Evolutionary conservation across 176 grass and related monocot species (phyloP), one percentile per base, ranked within the genome.

Genomic region (Coix lacrymajobi): DNA sequence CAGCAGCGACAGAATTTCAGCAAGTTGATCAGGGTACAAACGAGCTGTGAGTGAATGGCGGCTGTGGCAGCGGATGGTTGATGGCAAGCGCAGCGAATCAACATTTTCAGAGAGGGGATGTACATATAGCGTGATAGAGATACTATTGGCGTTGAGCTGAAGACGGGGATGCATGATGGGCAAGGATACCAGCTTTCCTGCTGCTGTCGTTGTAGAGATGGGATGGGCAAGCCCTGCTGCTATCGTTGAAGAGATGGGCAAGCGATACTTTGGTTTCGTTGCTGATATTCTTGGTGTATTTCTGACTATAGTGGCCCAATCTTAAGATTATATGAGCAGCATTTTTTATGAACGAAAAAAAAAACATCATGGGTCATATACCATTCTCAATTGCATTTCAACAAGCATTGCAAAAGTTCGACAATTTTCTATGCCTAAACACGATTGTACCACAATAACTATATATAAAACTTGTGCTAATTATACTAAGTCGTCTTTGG

Each of bases 61-160:
- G 82, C 70, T 22, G 52, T 20, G 15, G 29, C 54, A 9, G 60
- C 60, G 54, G 34, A 58, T 17, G 45, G 62, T 62, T 71, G 9
- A 87, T 38, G 69, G 8, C 44, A 66, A 32, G 45, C 71, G 46
- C 48, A 39, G 48, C 0, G 5, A 11, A 74, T 73, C 40, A 28
- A 22, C 60, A 69, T 79, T 87, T 68, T 79, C 68, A 62, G 48
- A 44, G 19, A 22, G 13, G 16, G 43, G 68, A 79, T 87, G 84
- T 90, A 87, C 84, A 87, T 90, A 87, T 26, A 22, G 29, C 49
- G n/a, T n/a, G 28, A 79, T 63, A 87, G 46, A 78, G 54, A 81
- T 67, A 83, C 49, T 63, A 52, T 49, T 83, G 79, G 34, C 52
- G 25, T 81, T 56, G 78, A 77, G 79, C 62, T 67, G 75, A 31